Conservation (phyloP, 2,329 filamentous ascomycete species). For the Colletotrichum endophyticum region DNA sequence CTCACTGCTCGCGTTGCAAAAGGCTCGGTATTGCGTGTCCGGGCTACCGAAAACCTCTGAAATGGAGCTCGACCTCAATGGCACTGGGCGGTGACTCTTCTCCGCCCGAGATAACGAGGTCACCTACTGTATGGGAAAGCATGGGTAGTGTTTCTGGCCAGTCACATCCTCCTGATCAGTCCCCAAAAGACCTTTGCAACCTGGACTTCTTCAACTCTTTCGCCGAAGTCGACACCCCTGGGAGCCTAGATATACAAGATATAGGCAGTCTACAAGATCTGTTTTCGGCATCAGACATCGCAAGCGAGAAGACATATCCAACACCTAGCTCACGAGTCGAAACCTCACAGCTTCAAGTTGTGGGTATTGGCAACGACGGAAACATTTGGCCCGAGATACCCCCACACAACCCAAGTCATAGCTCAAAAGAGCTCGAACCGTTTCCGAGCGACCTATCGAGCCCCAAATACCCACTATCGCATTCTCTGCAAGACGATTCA, state of each 20-base stretch:
- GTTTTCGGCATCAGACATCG: not conserved
- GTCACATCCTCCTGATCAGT: not conserved
- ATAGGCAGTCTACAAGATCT: not conserved
- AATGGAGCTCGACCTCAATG: not conserved
- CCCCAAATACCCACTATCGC: not conserved
- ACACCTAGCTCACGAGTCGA: not conserved
- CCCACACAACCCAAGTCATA: not conserved
- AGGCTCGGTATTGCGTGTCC: not conserved
- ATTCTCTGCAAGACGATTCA: conserved; percentile 28
- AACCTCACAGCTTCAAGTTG: not conserved
- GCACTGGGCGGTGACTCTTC: not conserved
- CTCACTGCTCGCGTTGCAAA: not conserved
- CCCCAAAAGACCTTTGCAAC: not conserved
- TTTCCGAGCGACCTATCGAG: not conserved
- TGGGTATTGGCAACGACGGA: not conserved
- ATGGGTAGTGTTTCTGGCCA: too few relatives aligned
- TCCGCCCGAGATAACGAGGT: not conserved
- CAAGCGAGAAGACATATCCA: not conserved
- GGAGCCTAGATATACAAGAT: not conserved
- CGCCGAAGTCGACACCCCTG: not conserved
- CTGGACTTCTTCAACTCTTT: not conserved
- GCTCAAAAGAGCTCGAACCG: not conserved
- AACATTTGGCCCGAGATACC: not conserved
- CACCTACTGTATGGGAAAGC: not conserved
- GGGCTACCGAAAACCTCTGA: not conserved